phyloP scores from a whole-genome alignment of 2,329 filamentous ascomycete genomes.

The Fusarium heterosporum region DNA sequence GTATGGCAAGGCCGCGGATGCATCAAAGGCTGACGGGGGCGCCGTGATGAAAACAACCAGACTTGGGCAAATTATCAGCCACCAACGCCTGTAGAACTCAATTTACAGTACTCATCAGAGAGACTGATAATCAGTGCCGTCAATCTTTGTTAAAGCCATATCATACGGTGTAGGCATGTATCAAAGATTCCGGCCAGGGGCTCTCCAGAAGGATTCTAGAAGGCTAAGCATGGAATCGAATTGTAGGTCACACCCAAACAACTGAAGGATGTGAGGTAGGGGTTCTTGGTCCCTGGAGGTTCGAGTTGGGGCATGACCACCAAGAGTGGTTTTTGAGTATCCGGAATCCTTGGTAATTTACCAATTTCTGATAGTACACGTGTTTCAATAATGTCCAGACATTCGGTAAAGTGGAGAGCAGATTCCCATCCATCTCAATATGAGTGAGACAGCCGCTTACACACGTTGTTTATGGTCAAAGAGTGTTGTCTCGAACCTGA shows the following conservation, averaged over 20 bases:
- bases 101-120: conserved; percentile 30
- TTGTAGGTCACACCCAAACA: conserved; percentile 6
- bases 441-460: not conserved
- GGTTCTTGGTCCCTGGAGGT: conserved; percentile 16
- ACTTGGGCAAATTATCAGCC: conserved; percentile 16
- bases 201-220: conserved; percentile 46
- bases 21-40: conserved; percentile 17
- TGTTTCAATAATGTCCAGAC: not conserved
- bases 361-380: not conserved
- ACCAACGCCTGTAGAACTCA: conserved; percentile 31
- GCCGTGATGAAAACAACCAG: conserved; percentile 31
- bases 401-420: not conserved
- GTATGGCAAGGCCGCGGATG: conserved; percentile 19
- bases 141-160: conserved; percentile 33
- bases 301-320: conserved; percentile 19
- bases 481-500: conserved; percentile 30
- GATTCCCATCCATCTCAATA: conserved; percentile 6
- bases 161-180: not conserved
- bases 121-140: conserved; percentile 18
- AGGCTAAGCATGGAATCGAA: conserved; percentile 38
- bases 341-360: conserved; percentile 12
- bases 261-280: conserved; percentile 26
- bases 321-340: conserved; percentile 4
- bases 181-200: conserved; percentile 36
- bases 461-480: not conserved